These are phyloP conservation scores for Calonectria hawksworthii DNA, from an alignment of 2,329 filamentous ascomycete species.

Conservation along the genomic window DNA sequence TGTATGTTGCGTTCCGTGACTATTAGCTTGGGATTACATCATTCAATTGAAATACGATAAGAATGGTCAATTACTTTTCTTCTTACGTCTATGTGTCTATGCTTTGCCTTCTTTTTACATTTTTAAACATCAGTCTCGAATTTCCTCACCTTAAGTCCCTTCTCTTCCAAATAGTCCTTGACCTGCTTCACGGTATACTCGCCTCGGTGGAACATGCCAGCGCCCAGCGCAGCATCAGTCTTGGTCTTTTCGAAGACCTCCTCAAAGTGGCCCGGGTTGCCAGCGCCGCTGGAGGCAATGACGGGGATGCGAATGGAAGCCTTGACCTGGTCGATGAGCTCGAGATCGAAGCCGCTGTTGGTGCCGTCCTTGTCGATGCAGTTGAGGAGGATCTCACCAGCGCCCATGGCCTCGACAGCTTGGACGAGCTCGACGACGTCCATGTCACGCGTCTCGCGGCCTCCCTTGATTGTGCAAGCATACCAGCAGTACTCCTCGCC, in stretches of 20 bases:
- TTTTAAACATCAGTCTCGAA: slow-evolving; percentile 71
- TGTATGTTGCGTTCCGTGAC: slow-evolving; percentile 13
- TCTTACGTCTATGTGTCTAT: background rate
- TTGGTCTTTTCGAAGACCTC: slow-evolving; percentile 90
- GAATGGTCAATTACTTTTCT: slow-evolving; percentile 15
- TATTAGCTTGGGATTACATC: slow-evolving; percentile 31
- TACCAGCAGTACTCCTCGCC: slow-evolving; percentile 95
- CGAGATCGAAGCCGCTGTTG: slow-evolving; percentile 94
- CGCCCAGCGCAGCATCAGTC: slow-evolving; percentile 93
- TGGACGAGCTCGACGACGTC: slow-evolving; percentile 90
- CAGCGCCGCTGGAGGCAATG: slow-evolving; percentile 94
- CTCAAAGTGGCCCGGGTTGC: slow-evolving; percentile 87
- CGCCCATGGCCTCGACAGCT: slow-evolving; percentile 95
- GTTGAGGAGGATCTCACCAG: slow-evolving; percentile 94
- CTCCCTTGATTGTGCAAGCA: slow-evolving; percentile 96
- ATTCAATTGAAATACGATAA: slow-evolving; percentile 16
- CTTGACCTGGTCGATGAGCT: slow-evolving; percentile 92
- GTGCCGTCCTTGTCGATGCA: slow-evolving; percentile 98
- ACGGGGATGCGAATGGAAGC: slow-evolving; percentile 90
- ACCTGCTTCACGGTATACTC: slow-evolving; percentile 97
- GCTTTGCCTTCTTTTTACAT: background rate
- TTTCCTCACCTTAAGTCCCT: slow-evolving; percentile 83
- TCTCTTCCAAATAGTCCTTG: slow-evolving; percentile 82
- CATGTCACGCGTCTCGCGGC: slow-evolving; percentile 92
- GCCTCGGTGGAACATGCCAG: slow-evolving; percentile 96